phyloP scores from a whole-genome alignment of 2,329 filamentous ascomycete species.

The Paraconiothyrium brasiliense region DNA sequence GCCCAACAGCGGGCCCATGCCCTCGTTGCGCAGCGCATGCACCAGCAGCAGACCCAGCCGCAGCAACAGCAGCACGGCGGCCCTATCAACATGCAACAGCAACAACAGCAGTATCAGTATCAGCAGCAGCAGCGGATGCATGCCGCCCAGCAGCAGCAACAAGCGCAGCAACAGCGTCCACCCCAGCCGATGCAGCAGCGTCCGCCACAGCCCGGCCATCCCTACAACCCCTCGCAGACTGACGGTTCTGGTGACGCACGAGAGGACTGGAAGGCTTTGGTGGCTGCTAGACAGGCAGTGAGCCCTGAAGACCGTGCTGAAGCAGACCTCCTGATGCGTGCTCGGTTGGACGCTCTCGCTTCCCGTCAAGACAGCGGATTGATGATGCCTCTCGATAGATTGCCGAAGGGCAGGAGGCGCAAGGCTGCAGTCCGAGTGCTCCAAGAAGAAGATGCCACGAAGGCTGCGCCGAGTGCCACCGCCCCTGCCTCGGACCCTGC shows the following conservation, averaged over 20 bases:
- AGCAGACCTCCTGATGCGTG: constrained; percentile 75
- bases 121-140: constrained; percentile 40
- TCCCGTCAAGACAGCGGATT: constrained; percentile 78
- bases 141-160: constrained; percentile 35
- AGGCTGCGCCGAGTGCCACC: constrained; percentile 29
- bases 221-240: constrained; percentile 67
- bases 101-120: constrained; percentile 38
- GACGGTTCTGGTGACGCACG: constrained; percentile 76
- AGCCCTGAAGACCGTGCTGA: constrained; percentile 61
- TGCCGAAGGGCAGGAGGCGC: constrained; percentile 55
- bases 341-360: constrained; percentile 71
- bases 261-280: constrained; percentile 65
- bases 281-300: constrained; percentile 65
- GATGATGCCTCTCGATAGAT: constrained; percentile 75
- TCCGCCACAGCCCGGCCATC: constrained; percentile 38
- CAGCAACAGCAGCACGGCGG: constrained; percentile 31
- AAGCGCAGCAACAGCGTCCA: constrained; percentile 39
- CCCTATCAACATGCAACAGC: constrained; percentile 33
- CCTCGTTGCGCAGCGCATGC: constrained; percentile 53
- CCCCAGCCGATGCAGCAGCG: constrained; percentile 55
- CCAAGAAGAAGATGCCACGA: constrained; percentile 65
- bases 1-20: constrained; percentile 65
- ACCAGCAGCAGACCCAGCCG: constrained; percentile 35
- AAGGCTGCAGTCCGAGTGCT: constrained; percentile 48
- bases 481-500: constrained; percentile 40